Percentiles rank a stretch among this genome's conserved stretches.
Evolutionary conservation across 805 yeast species (phyloP).

Genomic region (Candida maris): DNA sequence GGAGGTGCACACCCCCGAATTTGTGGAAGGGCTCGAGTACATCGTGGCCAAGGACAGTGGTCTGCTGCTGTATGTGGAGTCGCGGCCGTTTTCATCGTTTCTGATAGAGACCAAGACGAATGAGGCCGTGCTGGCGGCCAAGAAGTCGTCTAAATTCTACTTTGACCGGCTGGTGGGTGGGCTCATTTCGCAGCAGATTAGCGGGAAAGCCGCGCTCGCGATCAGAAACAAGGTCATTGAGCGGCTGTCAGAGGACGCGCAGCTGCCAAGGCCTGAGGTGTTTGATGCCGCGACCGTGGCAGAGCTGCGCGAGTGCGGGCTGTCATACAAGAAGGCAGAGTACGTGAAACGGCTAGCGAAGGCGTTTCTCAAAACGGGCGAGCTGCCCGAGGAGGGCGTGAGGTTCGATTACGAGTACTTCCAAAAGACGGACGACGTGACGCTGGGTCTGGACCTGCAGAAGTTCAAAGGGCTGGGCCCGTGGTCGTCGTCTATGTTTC

Average conservation of each 20-base stretch:
- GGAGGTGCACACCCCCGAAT: conserved; percentile 17
- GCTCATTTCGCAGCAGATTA: conserved; percentile 69
- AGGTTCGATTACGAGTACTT: conserved; percentile 18
- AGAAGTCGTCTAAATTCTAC: conserved; percentile 27
- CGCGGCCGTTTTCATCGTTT: conserved; percentile 11
- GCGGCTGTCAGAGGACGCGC: conserved; percentile 10
- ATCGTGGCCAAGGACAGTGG: conserved; percentile 26
- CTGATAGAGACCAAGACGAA: conserved; percentile 1
- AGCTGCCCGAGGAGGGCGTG: conserved; percentile 13
- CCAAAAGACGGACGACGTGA: conserved; percentile 12
- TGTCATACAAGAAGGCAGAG: conserved; percentile 63
- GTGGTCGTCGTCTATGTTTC: conserved; percentile 91
- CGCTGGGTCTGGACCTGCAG: conserved; percentile 17
- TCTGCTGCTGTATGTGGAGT: conserved; percentile 10
- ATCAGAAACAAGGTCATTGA: conserved; percentile 41
- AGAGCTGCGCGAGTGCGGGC: conserved; percentile 57
- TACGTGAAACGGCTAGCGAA: conserved; percentile 56
- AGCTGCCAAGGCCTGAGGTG: conserved; percentile 51
- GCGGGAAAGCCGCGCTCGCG: conserved; percentile 75
- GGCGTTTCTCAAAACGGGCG: conserved; percentile 38
- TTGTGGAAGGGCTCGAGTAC: conserved; percentile 23
- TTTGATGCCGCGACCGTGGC: conserved; percentile 42
- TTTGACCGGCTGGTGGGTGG: conserved; percentile 42
- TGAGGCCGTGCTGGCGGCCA: conserved; percentile 1
- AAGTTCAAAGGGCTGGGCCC: conserved; percentile 66